Evolutionary conservation across 75 land plant genomes (phyloP), one percentile per base, ranked within the genome.

Genomic region (Selaginella tamariscina): DNA sequence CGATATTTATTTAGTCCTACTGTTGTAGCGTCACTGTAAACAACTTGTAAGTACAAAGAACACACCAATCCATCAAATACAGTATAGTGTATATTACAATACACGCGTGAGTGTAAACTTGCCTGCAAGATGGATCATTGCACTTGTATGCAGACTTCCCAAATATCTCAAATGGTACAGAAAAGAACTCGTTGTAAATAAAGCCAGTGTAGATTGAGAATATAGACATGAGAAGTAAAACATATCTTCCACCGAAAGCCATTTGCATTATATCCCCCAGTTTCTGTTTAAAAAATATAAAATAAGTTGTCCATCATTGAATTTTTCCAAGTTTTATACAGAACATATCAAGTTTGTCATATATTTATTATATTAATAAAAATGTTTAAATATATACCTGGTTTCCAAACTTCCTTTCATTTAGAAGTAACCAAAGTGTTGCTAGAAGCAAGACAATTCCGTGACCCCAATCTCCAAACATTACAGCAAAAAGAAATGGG

Each of bases 131-230:
- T 23, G 23, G 24, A 23, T 5, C 21, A 9, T 27, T 9, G 21
- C 62, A 59, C 26, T 59, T 59, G 62, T 59, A 59, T 23, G 62
- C 62, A 59, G 62, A 59, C 9, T 23, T 5, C 21, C 62, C 62
- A 59, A 59, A 59, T 27, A 59, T 23, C 8, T 59, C 27, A n/a
- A 59, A 59, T 9, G 62, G 62, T 23, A 59, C 62, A 23, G 62
- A 59, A 21, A 59, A 59, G 21, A 59, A 59, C 21, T 59, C 62
- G 26, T 59, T 59, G 26, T 59, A 59, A 8, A 59, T 59, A 8
- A 59, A 26, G 62, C 62, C 62, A 8, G 62, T 59, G n/a, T 59
- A 59, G 23, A 59, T 59, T 59, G 62, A 59, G 62, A 59, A 59
- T 9, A 59, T 8, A 59, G 62, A 59, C 62, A 59, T 59, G 26